A percentile compares a stretch with the other conserved stretches of the same genome.
Conservation (phyloP, 1,284 basidiomycete species). For the Irpex sp. region DNA sequence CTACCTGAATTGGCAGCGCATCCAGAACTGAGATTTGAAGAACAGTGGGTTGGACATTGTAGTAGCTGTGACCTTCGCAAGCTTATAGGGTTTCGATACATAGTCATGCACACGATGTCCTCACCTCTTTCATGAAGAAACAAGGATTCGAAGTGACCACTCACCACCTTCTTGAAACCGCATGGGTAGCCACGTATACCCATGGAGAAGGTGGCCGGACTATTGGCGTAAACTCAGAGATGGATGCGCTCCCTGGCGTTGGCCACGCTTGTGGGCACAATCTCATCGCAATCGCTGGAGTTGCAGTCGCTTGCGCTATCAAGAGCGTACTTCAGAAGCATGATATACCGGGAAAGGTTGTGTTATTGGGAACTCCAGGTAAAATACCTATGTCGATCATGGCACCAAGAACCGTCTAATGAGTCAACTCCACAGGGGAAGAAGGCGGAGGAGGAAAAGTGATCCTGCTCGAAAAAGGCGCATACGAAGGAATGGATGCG, state of each 20-base stretch:
- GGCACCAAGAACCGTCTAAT: background rate
- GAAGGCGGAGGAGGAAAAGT: constrained; percentile 80
- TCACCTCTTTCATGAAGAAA: constrained; percentile 49
- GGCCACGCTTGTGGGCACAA: constrained; percentile 86
- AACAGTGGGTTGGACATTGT: constrained; percentile 21
- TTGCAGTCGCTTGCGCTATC: constrained; percentile 70
- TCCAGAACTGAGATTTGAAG: constrained; percentile 25
- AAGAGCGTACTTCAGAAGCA: constrained; percentile 53
- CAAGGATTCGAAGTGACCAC: constrained; percentile 60
- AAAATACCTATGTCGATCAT: constrained; percentile 9
- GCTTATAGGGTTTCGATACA: background rate
- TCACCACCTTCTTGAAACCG: constrained; percentile 67
- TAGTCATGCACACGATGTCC: constrained; percentile 48
- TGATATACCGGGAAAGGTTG: constrained; percentile 63
- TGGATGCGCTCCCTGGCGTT: constrained; percentile 58
- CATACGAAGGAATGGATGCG: constrained; percentile 70
- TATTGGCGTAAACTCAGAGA: constrained; percentile 69
- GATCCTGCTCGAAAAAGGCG: constrained; percentile 65
- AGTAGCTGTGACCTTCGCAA: background rate
- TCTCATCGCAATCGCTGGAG: constrained; percentile 77
- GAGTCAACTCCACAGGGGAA: constrained; percentile 47
- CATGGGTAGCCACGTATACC: constrained; percentile 69
- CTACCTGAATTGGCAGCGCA: constrained; percentile 14
- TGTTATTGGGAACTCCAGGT: constrained; percentile 85
- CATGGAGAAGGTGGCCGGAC: constrained; percentile 55